Conservation (phyloP, 495 filamentous ascomycete genomes). For the Corynascus novoguineensis region DNA sequence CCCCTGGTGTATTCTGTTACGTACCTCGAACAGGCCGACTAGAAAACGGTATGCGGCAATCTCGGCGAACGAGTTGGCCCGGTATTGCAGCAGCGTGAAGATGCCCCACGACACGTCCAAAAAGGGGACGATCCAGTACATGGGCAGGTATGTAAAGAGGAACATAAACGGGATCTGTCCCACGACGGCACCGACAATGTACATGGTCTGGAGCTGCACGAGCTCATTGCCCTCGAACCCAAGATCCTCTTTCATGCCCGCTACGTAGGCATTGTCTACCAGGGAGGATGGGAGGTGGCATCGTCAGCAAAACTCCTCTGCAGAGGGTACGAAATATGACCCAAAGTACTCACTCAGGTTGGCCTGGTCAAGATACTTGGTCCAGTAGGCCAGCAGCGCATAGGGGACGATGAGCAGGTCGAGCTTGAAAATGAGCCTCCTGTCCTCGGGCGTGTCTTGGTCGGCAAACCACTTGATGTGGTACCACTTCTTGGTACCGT, state of each 20-base stretch:
- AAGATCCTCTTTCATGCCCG: slow-evolving; percentile 37
- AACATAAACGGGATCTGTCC: slow-evolving; percentile 49
- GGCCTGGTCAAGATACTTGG: slow-evolving; percentile 43
- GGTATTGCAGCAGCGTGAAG: slow-evolving; percentile 45
- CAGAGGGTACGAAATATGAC: too few species aligned
- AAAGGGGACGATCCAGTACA: slow-evolving; percentile 42
- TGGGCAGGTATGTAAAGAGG: slow-evolving; percentile 46
- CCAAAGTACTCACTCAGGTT: slow-evolving; percentile 29
- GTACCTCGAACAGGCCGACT: slow-evolving; percentile 28
- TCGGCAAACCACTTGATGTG: slow-evolving; percentile 38
- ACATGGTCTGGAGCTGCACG: slow-evolving; percentile 44
- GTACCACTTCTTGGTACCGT: slow-evolving; percentile 35
- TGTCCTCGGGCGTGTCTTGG: slow-evolving; percentile 40
- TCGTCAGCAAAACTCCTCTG: too few species aligned
- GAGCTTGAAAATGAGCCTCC: slow-evolving; percentile 42
- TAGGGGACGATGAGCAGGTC: slow-evolving; percentile 35
- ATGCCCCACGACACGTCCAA: slow-evolving; percentile 43
- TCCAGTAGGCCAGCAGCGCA: slow-evolving; percentile 44
- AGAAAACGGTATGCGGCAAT: slow-evolving; percentile 28
- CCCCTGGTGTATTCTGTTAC: too few species aligned
- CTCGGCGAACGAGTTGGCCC: slow-evolving; percentile 26
- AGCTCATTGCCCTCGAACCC: slow-evolving; percentile 44
- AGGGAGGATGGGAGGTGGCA: too few species aligned
- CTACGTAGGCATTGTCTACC: slow-evolving; percentile 32
- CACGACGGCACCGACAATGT: slow-evolving; percentile 47